Percentiles rank a stretch among this genome's conserved stretches.
Conservation (phyloP, 371 early-diverging fungal genomes). For the Nematocida major region DNA sequence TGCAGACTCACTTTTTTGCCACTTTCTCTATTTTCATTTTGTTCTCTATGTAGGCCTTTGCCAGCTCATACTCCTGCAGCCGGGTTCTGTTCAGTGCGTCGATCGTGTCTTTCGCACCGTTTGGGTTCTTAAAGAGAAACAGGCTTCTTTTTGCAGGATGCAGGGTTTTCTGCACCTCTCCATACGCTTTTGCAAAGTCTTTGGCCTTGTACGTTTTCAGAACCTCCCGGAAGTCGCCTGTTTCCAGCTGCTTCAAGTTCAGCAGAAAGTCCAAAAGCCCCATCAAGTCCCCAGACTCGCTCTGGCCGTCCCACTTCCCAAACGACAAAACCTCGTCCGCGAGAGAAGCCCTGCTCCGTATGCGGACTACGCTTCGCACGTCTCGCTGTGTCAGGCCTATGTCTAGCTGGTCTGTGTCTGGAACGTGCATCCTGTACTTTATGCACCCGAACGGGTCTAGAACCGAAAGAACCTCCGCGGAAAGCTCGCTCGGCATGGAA, state of each 20-base stretch:
- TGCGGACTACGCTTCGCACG: background rate
- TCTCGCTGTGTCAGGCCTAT: background rate
- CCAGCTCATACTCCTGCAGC: conserved; percentile 23
- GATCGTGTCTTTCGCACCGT: background rate
- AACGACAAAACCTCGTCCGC: background rate
- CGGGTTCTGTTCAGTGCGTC: background rate
- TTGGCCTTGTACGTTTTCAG: conserved; percentile 31
- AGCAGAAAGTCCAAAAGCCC: conserved; percentile 22
- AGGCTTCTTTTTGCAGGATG: conserved; percentile 29
- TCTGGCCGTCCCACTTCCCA: background rate
- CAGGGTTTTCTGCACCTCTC: background rate
- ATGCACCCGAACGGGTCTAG: conserved; percentile 43
- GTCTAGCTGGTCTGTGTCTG: background rate
- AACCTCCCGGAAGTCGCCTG: background rate
- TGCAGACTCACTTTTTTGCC: background rate
- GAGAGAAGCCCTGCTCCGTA: background rate
- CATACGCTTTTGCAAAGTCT: background rate
- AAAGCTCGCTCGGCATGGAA: conserved; percentile 37
- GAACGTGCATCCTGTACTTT: conserved; percentile 36
- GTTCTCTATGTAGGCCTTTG: conserved; percentile 46
- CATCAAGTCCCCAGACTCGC: background rate
- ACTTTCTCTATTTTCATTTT: conserved; percentile 1
- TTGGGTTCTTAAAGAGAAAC: conserved; percentile 9
- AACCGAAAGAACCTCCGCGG: background rate
- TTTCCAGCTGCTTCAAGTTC: conserved; percentile 19